Conservation (phyloP, 768 basidiomycete genomes). For the Suillus discolor region DNA sequence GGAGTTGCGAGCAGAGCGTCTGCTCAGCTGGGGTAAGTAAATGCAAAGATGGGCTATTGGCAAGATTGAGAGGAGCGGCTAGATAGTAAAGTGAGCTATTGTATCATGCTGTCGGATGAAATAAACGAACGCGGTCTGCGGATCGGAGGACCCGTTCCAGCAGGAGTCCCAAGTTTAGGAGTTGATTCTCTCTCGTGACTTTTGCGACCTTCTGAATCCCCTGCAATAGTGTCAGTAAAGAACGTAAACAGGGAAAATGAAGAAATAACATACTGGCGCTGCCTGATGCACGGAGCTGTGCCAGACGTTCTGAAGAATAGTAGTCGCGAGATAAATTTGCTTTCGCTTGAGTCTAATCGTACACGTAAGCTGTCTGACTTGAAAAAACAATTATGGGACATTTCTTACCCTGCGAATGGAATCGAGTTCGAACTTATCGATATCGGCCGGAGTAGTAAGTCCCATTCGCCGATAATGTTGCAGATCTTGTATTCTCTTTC, state of each 20-base stretch:
- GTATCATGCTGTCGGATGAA: neutral
- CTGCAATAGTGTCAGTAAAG: constrained; percentile 29
- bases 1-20: constrained; percentile 81
- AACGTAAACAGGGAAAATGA: constrained; percentile 17
- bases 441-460: constrained; percentile 80
- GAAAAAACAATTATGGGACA: neutral
- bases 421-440: constrained; percentile 86
- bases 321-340: constrained; percentile 58
- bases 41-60: constrained; percentile 87
- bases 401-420: constrained; percentile 66
- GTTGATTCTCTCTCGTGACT: constrained; percentile 65
- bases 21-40: constrained; percentile 90
- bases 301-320: constrained; percentile 51
- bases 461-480: constrained; percentile 91
- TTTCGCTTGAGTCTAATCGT: constrained; percentile 61
- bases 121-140: constrained; percentile 44
- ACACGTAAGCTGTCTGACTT: neutral
- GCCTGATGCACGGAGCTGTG: constrained; percentile 46
- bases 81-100: constrained; percentile 7
- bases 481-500: constrained; percentile 88
- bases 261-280: constrained; percentile 51
- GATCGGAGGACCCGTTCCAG: constrained; percentile 39
- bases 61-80: constrained; percentile 81
- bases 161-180: constrained; percentile 48
- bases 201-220: constrained; percentile 53